Base-by-base conservation (phyloP, 2,329 filamentous ascomycete genomes). In the Metarhizium rileyi region DNA sequence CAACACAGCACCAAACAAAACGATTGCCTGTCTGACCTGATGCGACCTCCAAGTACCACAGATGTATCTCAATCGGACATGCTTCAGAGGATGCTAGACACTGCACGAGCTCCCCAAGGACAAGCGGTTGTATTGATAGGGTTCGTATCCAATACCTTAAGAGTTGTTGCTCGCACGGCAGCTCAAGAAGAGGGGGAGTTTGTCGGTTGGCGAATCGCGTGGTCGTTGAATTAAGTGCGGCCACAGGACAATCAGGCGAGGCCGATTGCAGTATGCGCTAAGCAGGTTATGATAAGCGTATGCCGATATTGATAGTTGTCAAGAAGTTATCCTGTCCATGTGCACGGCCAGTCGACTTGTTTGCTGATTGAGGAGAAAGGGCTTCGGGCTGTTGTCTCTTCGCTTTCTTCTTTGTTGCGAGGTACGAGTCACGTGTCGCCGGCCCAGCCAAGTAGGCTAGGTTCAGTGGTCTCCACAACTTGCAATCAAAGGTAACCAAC, bases 371-470 rank as follows among this genome's bases (percentile, higher is more conserved):
- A 25, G 22, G 22, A 45, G 43, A 18, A 30, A 45, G 22, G 25
- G n/a, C 23, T 30, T 23, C 25, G 12, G 20, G 38, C 25, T 22
- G 38, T 42, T 22, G 38, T 23, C 38, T 12, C 12, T 42, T 14
- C 10, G 10, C n/a, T n/a, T n/a, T n/a, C n/a, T n/a, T n/a, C n/a
- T n/a, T n/a, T n/a, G 20, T 12, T 6, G 6, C 16, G 22, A 42
- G 38, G 38, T 9, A 23, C 20, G 20, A 20, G 38, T 42, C 38
- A 42, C 38, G 38, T 42, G 38, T 18, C 22, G 8, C 48, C 52
- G 59, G 52, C 53, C 56, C 5, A 20, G n/a, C 35, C 5, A 38
- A 18, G 9, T 38, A 10, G n/a, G 38, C 8, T 20, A 23, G 22
- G 20, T 12, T 42, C 10, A 16, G 20, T 25, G 30, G 30, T 16